A percentile compares a stretch with the other conserved stretches of the same genome.
These are phyloP conservation scores for Thymus mandschuricus DNA, from an alignment of 257 asterid species.

Conservation along the genomic window DNA sequence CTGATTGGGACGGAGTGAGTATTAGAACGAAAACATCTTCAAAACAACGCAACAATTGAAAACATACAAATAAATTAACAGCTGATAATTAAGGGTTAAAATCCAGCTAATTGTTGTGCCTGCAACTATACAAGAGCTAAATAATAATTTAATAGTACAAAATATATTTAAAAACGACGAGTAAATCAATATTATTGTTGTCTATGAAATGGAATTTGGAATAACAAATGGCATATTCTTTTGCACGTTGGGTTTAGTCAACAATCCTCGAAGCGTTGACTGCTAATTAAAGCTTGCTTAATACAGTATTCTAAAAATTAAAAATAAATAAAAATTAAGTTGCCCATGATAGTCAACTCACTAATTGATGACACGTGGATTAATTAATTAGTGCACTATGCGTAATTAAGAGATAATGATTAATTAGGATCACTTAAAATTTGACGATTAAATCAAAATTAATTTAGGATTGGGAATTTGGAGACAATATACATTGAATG, in stretches of 20 bases:
- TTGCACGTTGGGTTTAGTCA: background rate
- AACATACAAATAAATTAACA: background rate
- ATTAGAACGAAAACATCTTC: too few relatives aligned
- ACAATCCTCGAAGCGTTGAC: background rate
- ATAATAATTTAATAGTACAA: background rate
- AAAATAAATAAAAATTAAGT: too few relatives aligned
- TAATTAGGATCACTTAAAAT: background rate
- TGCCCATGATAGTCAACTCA: background rate
- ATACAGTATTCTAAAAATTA: background rate
- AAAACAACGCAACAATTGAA: background rate
- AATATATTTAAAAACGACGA: background rate
- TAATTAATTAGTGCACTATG: too few relatives aligned
- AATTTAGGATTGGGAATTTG: too few relatives aligned
- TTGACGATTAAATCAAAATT: too few relatives aligned
- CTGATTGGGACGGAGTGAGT: too few relatives aligned
- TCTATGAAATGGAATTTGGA: conserved; percentile 16
- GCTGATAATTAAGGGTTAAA: background rate
- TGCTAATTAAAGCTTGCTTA: background rate
- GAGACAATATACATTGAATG: too few relatives aligned
- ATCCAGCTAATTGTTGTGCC: background rate
- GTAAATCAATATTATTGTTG: conserved; percentile 1
- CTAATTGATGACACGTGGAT: too few relatives aligned
- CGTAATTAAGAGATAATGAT: background rate
- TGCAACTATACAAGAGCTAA: conserved; percentile 1
- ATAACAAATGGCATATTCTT: conserved; percentile 28